Base-by-base conservation (phyloP, 1,284 basidiomycete species). In the Tilletia indica region DNA sequence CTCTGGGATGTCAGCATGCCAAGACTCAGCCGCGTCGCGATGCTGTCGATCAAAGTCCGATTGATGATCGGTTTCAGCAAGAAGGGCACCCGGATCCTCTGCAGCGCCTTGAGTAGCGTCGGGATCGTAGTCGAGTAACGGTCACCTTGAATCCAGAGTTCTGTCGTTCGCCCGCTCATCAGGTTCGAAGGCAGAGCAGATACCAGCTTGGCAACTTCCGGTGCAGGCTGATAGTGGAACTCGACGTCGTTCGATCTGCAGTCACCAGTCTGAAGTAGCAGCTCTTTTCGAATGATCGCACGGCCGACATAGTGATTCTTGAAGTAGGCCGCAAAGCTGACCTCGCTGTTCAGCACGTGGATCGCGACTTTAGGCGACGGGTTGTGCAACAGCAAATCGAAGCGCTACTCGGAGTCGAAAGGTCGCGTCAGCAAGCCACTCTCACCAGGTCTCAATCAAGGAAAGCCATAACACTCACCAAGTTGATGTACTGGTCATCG, bases 71-170 rank as follows among this genome's bases (percentile, higher is more conserved):
- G 79, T 64, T 74, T 72, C 51, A 81, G 73, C 9, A 76, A 73
- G 68, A 81, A 78, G 14, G 74, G 67, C 14, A 81, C 70, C 14
- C 70, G 69, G 61, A 81, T 74, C 56, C 45, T 68, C 49, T 74
- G 71, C 2, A 81, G 61, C 42, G 79, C 79, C 3, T 71, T 76
- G 21, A 73, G 39, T 25, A 81, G 73, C 36, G 75, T 47, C 2
- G 72, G 67, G 19, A 78, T 75, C 66, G 74, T 70, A 34, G 72
- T 75, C 71, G 75, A 77, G 47, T 77, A 70, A 21, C 75, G 71
- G 49, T 81, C 78, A n/a, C 79, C 79, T 4, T 77, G 69, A 39
- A 81, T 79, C 70, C 75, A 72, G 31, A 81, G 71, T 12, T 68
- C 70, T n/a, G 77, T 77, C 2, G 70, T 74, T 48, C 75, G 70